These are phyloP conservation scores for Penicillium sp. DNA, from an alignment of 2,329 filamentous ascomycete species.

Conservation along the genomic window DNA sequence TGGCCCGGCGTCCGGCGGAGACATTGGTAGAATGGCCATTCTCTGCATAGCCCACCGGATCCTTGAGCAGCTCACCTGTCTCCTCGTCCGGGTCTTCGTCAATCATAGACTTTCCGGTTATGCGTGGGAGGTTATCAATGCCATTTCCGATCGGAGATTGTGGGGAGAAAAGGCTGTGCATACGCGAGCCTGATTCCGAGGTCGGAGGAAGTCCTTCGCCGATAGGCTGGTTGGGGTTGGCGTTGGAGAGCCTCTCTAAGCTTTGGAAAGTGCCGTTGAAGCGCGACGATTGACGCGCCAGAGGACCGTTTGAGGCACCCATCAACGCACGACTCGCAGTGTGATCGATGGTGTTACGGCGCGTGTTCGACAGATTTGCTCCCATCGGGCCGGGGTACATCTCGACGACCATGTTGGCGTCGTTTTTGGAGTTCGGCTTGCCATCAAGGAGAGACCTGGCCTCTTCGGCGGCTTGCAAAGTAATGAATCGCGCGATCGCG, in stretches of 20 bases:
- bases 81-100: constrained; percentile 64
- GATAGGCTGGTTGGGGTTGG: constrained; percentile 43
- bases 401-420: constrained; percentile 57
- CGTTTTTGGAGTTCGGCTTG: constrained; percentile 60
- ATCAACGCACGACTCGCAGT: constrained; percentile 35
- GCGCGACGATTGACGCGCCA: constrained; percentile 54
- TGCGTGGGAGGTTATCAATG: constrained; percentile 50
- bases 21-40: constrained; percentile 54
- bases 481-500: constrained; percentile 59
- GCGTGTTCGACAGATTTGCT: constrained; percentile 32
- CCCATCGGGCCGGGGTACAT: constrained; percentile 46
- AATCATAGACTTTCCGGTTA: constrained; percentile 62
- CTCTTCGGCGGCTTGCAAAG: constrained; percentile 57
- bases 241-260: constrained; percentile 56
- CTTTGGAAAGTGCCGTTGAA: constrained; percentile 62
- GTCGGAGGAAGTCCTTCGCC: constrained; percentile 52
- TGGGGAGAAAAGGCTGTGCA: constrained; percentile 59
- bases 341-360: constrained; percentile 56
- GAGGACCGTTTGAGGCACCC: constrained; percentile 38
- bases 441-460: constrained; percentile 59
- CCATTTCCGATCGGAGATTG: constrained; percentile 59
- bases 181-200: constrained; percentile 48
- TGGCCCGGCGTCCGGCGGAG: constrained; percentile 59
- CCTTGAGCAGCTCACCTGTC: constrained; percentile 60
- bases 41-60: constrained; percentile 66